Base-by-base conservation (phyloP, 192 early-diverging fungal genomes). In the Phycomyces nitens region DNA sequence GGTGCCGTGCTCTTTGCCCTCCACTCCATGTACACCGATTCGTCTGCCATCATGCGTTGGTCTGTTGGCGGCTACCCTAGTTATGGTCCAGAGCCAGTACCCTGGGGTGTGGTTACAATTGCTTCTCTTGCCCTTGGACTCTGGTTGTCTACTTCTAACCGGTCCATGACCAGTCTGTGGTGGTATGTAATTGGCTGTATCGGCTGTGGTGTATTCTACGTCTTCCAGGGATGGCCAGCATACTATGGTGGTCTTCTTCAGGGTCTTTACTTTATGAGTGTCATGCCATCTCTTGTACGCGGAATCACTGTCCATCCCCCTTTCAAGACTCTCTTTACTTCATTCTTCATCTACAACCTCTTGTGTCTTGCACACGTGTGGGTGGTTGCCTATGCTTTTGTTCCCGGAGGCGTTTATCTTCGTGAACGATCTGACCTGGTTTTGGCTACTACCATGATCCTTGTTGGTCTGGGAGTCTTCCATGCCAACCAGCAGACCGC, bases 311-410 rank as follows among this genome's bases (percentile, higher is more conserved):
- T 70, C 9, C 78, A 84, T 52, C 80, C 83, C 26, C 86, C 89
- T 1, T 88, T 87, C 15, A 82, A 80, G 55, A 89, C 90, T 29
- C 74, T 88, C 27, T 69, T 83, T 4, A 71, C 80, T 16, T 74
- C 78, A 7, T 82, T 84, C 66, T 68, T 89, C 64, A 76, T 77
- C 58, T 90, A 90, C 69, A 91, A 88, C 68, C 58, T 89, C 9
- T 69, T 92, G 22, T 86, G 85, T 50, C 71, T 92, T 16, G 88
- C 79, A 9, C 88, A 90, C 53, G 87, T 90, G 6, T 92, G 89
- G 89, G 84, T 86, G 5, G 90, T 92, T 6, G 90, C 90, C 5
- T 92, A 92, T 53, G 90, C 82, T 54, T 92, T 92, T 79, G 90
- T 92, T 21, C 90, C 90, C 12, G 90, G 83, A 41, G 90, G 90